These are phyloP conservation scores for Miscanthus sacchariflorus DNA, from an alignment of 202 grass and related monocot species.

Conservation along the genomic window DNA sequence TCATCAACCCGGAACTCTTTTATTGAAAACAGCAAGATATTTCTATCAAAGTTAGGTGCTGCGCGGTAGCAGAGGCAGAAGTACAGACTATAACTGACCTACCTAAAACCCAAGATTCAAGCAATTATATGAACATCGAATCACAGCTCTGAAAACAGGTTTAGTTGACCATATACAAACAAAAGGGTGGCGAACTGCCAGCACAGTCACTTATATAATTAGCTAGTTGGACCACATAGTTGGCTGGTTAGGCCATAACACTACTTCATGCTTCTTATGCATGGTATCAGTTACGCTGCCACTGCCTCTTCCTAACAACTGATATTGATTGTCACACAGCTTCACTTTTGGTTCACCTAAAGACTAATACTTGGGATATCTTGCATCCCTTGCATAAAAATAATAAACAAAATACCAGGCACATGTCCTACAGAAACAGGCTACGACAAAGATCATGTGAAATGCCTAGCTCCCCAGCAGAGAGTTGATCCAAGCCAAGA, in stretches of 20 bases:
- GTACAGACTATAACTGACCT: constrained; percentile 25
- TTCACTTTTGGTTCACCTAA: constrained; percentile 36
- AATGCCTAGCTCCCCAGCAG: constrained; percentile 15
- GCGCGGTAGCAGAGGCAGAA: background rate
- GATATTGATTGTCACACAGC: constrained; percentile 28
- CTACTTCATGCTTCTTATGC: background rate
- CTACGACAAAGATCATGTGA: constrained; percentile 45
- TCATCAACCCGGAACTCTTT: background rate
- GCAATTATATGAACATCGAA: constrained; percentile 32
- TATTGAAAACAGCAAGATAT: constrained; percentile 14
- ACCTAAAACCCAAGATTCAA: constrained; percentile 35
- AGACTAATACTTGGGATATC: constrained; percentile 21
- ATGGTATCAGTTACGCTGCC: constrained; percentile 9
- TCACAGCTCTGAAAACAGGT: background rate
- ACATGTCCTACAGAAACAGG: constrained; percentile 22
- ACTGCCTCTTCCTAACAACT: constrained; percentile 34
- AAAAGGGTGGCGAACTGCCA: background rate
- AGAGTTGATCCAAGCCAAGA: constrained; percentile 42
- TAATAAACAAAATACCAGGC: constrained; percentile 16
- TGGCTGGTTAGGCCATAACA: constrained; percentile 29
- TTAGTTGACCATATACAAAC: background rate
- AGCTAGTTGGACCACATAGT: background rate
- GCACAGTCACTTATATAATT: constrained; percentile 5
- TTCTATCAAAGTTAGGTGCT: constrained; percentile 20
- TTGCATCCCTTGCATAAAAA: constrained; percentile 35